Evolutionary conservation across 352 stramenopile genomes (phyloP), one percentile per base, ranked within the genome.

Genomic region (Phytophthora citricola): DNA sequence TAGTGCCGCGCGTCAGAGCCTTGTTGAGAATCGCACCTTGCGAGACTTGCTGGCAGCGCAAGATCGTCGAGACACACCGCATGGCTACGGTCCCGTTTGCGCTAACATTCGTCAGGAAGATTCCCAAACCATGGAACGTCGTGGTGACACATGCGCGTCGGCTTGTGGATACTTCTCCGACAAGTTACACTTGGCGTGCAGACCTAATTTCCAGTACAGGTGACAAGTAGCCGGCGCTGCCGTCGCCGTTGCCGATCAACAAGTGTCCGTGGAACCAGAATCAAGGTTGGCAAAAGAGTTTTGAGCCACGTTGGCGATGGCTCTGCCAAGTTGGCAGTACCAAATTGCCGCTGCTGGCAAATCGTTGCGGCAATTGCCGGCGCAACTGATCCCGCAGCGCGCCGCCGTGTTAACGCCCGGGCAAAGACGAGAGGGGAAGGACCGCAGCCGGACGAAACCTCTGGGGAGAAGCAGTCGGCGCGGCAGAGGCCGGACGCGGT

Each of bases 101-200:
- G 17, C 31, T 32, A 26, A 60, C 41, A 54, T 60, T 50, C 34
- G 50, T 15, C 43, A 41, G 40, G 56, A 71, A 66, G 63, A 54
- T 71, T 66, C 56, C 38, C 27, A 60, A 71, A 66, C 40, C 31
- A 71, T 60, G 29, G 58, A 63, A 67, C 32, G 32, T 52, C 31
- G 48, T 15, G 14, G 40, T 66, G 54, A 58, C 62, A 49, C 54
- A 27, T 34, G 40, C 45, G 54, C 17, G 49, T 53, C 51, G 20
- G 45, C 29, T 17, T 46, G 34, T 4, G 20, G 58, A 44, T 65
- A 65, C 47, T 65, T 62, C 46, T 40, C 46, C 12, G 44, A 36
- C 36, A 14, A n/a, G 17, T n/a, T 5, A 15, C 38, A 14, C 11
- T 36, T 9, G 31, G 7, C 29, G 9, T 3, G 9, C 29, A 34